Evolutionary conservation across 2,329 filamentous ascomycete genomes (phyloP).

Genomic region (Pyrenochaeta sp.): DNA sequence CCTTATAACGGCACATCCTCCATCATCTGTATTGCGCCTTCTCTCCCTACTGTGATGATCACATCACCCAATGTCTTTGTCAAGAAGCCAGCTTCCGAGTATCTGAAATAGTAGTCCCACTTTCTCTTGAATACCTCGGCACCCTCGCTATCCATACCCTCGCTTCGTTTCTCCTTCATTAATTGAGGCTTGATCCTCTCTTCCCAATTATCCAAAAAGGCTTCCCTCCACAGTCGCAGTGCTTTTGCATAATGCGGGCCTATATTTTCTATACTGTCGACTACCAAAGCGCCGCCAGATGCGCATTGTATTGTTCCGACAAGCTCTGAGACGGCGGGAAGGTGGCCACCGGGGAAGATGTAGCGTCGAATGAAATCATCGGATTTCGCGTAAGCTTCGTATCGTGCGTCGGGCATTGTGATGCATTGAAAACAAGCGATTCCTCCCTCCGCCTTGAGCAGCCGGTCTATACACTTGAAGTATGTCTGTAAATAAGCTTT

Average conservation of each 20-base stretch:
- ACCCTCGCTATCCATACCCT: constrained; percentile 69
- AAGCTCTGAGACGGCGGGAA: constrained; percentile 72
- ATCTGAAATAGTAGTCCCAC: constrained; percentile 82
- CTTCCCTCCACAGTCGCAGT: constrained; percentile 72
- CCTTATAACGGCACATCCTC: constrained; percentile 72
- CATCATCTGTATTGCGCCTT: constrained; percentile 73
- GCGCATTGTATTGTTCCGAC: constrained; percentile 69
- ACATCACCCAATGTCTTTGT: constrained; percentile 77
- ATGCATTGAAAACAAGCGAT: constrained; percentile 79
- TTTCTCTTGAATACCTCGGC: constrained; percentile 74
- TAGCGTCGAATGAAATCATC: constrained; percentile 81
- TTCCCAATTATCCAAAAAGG: constrained; percentile 71
- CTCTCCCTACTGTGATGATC: constrained; percentile 74
- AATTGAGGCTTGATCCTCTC: constrained; percentile 68
- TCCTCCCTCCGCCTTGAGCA: constrained; percentile 72
- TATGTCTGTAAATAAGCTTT: constrained; percentile 72
- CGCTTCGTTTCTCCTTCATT: constrained; percentile 64
- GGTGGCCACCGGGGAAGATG: constrained; percentile 80
- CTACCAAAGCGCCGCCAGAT: constrained; percentile 68
- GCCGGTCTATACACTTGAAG: constrained; percentile 69
- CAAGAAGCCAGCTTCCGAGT: constrained; percentile 77
- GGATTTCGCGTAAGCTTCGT: constrained; percentile 70
- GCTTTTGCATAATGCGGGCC: constrained; percentile 77
- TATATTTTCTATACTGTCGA: constrained; percentile 75
- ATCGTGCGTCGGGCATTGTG: constrained; percentile 75